Evolutionary conservation across 257 asterid species (phyloP).

Genomic region (Cordia subcordata): DNA sequence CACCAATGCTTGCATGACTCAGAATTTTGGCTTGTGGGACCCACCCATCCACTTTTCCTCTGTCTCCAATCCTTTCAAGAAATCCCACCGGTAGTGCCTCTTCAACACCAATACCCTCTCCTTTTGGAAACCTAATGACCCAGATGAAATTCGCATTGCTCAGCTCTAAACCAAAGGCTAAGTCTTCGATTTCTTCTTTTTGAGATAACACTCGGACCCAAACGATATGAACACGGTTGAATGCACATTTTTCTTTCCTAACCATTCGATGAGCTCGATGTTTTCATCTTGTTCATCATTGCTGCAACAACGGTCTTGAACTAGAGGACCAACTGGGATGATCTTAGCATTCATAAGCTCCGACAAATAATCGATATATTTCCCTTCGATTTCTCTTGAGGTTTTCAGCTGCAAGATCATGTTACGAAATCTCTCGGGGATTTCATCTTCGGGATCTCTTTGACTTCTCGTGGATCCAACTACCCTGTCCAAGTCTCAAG

Average conservation of each 20-base stretch:
- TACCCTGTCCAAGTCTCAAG: too few relatives aligned
- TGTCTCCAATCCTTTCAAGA: constrained; percentile 13
- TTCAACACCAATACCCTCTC: constrained; percentile 4
- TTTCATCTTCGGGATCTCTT: too few relatives aligned
- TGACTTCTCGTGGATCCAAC: too few relatives aligned
- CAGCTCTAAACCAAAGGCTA: constrained; percentile 44
- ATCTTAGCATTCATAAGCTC: constrained; percentile 4
- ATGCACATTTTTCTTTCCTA: constrained; percentile 17
- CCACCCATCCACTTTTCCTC: constrained; percentile 30
- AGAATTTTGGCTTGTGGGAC: constrained; percentile 30
- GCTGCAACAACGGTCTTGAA: constrained; percentile 1
- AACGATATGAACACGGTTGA: constrained; percentile 51
- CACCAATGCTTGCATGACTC: constrained; percentile 23
- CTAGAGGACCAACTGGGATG: constrained; percentile 29
- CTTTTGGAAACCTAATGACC: constrained; percentile 42
- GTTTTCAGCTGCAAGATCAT: constrained; percentile 25
- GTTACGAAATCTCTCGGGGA: too few relatives aligned
- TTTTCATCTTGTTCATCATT: neutral
- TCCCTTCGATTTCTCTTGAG: constrained; percentile 38
- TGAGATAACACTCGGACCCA: constrained; percentile 53
- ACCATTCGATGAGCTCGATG: constrained; percentile 41
- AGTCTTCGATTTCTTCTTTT: constrained; percentile 39
- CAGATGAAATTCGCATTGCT: constrained; percentile 47
- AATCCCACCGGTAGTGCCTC: constrained; percentile 31
- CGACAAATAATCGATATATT: constrained; percentile 33